Evolutionary conservation across 352 stramenopile species (phyloP).

Genomic region (Globisporangium viniferum): DNA sequence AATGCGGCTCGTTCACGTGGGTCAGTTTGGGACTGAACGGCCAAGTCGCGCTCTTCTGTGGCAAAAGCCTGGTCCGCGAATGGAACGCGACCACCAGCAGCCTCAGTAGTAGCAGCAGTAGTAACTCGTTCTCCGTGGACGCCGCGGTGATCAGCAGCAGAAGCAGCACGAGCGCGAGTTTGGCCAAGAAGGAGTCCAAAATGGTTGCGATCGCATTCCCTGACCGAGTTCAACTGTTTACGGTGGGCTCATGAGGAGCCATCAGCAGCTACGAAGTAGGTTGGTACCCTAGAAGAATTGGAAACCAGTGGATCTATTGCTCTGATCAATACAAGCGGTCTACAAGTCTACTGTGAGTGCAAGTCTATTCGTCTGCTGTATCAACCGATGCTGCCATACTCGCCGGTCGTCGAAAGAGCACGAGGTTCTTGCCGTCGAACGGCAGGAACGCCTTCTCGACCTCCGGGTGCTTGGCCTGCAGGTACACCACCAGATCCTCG

Average conservation of each 20-base stretch:
- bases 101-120: not conserved
- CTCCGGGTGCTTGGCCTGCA: conserved; percentile 57
- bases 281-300: not conserved
- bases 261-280: not conserved
- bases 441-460: conserved; percentile 66
- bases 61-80: conserved; percentile 26
- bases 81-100: conserved; percentile 17
- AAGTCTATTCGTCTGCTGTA: not conserved
- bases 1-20: conserved; percentile 23
- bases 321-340: not conserved
- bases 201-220: conserved; percentile 27
- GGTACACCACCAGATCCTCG: conserved; percentile 75
- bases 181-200: conserved; percentile 1
- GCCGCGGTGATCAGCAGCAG: conserved; percentile 14
- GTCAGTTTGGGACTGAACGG: conserved; percentile 35
- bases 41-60: conserved; percentile 37
- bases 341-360: not conserved
- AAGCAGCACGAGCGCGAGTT: not conserved
- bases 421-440: conserved; percentile 84
- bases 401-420: conserved; percentile 53
- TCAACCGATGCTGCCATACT: not conserved
- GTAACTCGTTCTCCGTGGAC: conserved; percentile 26
- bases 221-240: conserved; percentile 28
- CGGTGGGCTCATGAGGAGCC: conserved; percentile 8
- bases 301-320: not conserved